phyloP scores from a whole-genome alignment of 2,329 filamentous ascomycete genomes.

The Scedosporium minutisporum region DNA sequence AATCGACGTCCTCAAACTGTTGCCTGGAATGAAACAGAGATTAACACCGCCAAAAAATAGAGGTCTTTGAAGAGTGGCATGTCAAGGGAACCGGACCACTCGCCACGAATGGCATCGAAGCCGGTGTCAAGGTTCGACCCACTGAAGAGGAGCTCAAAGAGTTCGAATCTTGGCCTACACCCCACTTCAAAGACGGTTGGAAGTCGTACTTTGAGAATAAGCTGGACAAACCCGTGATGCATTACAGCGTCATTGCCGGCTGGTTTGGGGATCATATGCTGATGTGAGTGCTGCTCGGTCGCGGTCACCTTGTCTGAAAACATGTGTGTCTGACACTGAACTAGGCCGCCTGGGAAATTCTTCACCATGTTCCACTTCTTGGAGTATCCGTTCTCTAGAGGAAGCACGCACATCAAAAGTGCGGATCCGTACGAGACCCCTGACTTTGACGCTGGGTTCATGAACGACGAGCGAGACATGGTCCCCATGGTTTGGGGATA shows the following conservation, averaged over 20 bases:
- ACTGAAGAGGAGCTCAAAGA: constrained; percentile 56
- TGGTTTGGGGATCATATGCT: constrained; percentile 54
- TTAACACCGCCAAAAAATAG: constrained; percentile 16
- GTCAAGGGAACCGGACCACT: constrained; percentile 69
- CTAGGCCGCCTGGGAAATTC: constrained; percentile 66
- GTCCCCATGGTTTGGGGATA: constrained; percentile 78
- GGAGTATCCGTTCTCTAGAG: constrained; percentile 68
- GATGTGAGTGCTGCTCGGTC: constrained; percentile 28
- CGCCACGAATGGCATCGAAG: constrained; percentile 70
- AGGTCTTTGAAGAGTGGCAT: constrained; percentile 68
- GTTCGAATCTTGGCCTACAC: constrained; percentile 65
- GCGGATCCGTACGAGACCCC: constrained; percentile 63
- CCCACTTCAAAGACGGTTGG: constrained; percentile 66
- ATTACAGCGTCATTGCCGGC: constrained; percentile 67
- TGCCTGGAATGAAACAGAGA: too few relatives aligned
- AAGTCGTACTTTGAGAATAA: constrained; percentile 77
- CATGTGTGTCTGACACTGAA: constrained; percentile 22
- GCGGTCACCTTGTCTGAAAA: constrained; percentile 24
- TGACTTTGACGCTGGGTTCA: constrained; percentile 74
- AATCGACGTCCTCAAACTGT: too few relatives aligned
- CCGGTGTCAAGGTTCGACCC: constrained; percentile 68
- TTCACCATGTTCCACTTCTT: constrained; percentile 80
- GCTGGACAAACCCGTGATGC: constrained; percentile 80
- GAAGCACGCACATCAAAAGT: constrained; percentile 60
- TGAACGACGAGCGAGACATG: constrained; percentile 81